Evolutionary conservation across 306 rosid species (phyloP).

Genomic region (Vigna reflexopilosa): DNA sequence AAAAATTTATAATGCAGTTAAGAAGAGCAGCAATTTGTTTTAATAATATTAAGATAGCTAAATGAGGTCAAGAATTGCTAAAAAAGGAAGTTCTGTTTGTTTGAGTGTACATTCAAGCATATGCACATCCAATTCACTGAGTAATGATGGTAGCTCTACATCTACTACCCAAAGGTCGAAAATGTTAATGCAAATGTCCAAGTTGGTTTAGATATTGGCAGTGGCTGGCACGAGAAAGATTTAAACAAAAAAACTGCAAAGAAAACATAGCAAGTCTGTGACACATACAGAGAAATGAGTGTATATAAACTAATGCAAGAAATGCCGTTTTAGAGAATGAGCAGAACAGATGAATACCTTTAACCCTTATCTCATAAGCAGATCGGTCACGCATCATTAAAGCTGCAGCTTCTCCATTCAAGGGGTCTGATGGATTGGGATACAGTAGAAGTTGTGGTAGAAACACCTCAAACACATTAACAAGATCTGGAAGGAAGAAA

Average conservation of each 20-base stretch:
- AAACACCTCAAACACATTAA: conserved; percentile 60
- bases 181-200: neutral
- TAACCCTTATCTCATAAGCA: conserved; percentile 54
- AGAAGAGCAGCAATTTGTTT: neutral
- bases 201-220: neutral
- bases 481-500: conserved; percentile 54
- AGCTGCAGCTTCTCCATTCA: conserved; percentile 64
- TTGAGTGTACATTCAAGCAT: neutral
- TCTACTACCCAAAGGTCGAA: neutral
- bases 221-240: conserved; percentile 1
- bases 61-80: neutral
- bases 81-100: neutral
- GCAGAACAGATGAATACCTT: conserved; percentile 45
- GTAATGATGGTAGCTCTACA: neutral
- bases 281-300: neutral
- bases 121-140: neutral
- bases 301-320: conserved; percentile 11
- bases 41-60: neutral
- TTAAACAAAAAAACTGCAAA: neutral
- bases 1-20: conserved; percentile 11
- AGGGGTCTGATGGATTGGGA: conserved; percentile 62
- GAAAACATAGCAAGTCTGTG: conserved; percentile 4
- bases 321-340: conserved; percentile 21
- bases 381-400: conserved; percentile 58
- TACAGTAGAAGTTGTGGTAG: conserved; percentile 63